A percentile compares a stretch with the other conserved stretches of the same genome.
Conservation (phyloP, 257 asterid genomes). For the Haberlea rhodopensis region DNA sequence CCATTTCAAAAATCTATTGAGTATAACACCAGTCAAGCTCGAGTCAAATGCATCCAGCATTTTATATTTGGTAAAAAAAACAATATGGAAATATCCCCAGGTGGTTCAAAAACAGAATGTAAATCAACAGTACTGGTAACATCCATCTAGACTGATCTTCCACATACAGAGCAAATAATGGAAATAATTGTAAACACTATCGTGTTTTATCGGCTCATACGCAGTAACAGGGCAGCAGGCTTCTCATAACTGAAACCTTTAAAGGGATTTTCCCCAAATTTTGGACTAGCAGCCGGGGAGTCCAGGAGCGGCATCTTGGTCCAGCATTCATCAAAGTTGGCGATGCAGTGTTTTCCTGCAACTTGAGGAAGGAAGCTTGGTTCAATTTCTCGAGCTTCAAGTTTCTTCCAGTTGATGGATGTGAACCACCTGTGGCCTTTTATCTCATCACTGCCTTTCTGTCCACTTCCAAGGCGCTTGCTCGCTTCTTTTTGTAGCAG, state of each 20-base stretch:
- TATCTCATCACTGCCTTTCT: conserved; percentile 51
- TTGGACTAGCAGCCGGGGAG: conserved; percentile 72
- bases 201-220: not conserved
- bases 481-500: conserved; percentile 62
- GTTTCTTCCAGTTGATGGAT: conserved; percentile 68
- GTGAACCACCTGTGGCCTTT: conserved; percentile 70
- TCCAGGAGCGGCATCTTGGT: conserved; percentile 63
- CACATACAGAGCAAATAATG: too few species aligned
- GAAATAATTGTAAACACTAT: not conserved
- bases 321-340: conserved; percentile 73
- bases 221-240: conserved; percentile 42
- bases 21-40: too few species aligned
- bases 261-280: conserved; percentile 51
- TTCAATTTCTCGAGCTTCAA: conserved; percentile 58
- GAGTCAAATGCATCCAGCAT: too few species aligned
- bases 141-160: too few species aligned
- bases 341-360: conserved; percentile 60
- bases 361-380: conserved; percentile 76
- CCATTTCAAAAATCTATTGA: too few species aligned
- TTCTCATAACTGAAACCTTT: conserved; percentile 61
- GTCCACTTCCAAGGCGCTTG: conserved; percentile 61
- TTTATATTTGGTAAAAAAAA: too few species aligned
- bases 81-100: too few species aligned
- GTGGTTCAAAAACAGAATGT: too few species aligned
- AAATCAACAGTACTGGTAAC: too few species aligned